A percentile compares a stretch with the other conserved stretches of the same genome.
These are phyloP conservation scores for Starmerella asiatica DNA, from an alignment of 805 yeast species.

Conservation along the genomic window DNA sequence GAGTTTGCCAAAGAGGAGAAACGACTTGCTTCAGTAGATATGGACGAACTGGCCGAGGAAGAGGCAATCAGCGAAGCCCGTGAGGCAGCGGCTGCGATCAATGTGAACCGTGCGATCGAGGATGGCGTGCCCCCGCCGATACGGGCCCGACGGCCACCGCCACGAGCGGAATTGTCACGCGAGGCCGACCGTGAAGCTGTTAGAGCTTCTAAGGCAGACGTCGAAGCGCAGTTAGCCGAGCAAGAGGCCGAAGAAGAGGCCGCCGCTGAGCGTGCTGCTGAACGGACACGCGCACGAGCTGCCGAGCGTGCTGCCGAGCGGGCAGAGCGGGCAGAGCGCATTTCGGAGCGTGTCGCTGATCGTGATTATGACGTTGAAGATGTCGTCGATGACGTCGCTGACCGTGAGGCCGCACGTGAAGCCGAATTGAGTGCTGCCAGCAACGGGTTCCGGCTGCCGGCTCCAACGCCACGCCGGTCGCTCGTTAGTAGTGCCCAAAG, in stretches of 20 bases:
- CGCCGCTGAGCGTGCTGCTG: too few species aligned
- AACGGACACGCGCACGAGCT: too few species aligned
- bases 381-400: not conserved
- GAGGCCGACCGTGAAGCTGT: not conserved
- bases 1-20: not conserved
- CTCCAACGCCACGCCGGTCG: conserved; percentile 7
- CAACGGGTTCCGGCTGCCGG: conserved; percentile 3
- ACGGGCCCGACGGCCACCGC: not conserved
- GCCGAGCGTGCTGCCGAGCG: not conserved
- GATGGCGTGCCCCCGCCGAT: not conserved
- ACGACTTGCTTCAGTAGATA: not conserved
- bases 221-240: not conserved
- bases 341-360: not conserved
- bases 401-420: not conserved
- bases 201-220: not conserved
- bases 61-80: not conserved
- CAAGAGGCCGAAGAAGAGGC: too few species aligned
- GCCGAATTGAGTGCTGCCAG: not conserved
- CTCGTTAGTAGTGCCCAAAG: conserved; percentile 16
- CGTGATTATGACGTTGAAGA: not conserved
- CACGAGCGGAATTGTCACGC: not conserved
- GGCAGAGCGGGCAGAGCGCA: not conserved
- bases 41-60: not conserved
- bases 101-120: not conserved
- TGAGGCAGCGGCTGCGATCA: not conserved